Evolutionary conservation across 768 basidiomycete species (phyloP), one percentile per base, ranked within the genome.

Genomic region (Rubroboletus pulcherrimus): DNA sequence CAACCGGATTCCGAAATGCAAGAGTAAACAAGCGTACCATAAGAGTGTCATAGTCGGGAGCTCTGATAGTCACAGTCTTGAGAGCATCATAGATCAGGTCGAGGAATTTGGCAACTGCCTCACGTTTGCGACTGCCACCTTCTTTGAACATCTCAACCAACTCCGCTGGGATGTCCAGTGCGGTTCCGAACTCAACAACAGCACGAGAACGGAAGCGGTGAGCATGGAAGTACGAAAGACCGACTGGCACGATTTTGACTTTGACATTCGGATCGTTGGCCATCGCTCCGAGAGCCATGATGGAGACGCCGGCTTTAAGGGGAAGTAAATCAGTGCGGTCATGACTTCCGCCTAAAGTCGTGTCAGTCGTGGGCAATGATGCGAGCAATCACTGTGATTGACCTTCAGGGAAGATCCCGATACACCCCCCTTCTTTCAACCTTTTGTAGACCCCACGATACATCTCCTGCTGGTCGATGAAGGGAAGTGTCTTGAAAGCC

Each of bases 371-470:
- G 19, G 33, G 31, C 14, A 12, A 31, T 9, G 14, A 40, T 41
- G 15, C 8, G 26, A 57, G 26, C n/a, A 11, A 54, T 44, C 7
- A 45, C 39, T n/a, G 29, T 8, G 14, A 56, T 71, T 54, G 61
- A 92, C 95, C 96, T 86, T 98, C 97, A 38, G 97, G 97, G 68
- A 98, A 98, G 60, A 99, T 98, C 44, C 97, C 95, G 58, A 99
- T 95, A 60, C 87, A 86, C 14, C 93, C 93, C 9, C 92, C 92
- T 54, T 88, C 83, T 54, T 84, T 90, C 53, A 98, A 75, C 53
- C 84, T 82, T 66, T 92, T 80, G 71, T 97, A 99, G 5, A 98
- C 97, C 56, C 91, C 80, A 17, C 87, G 84, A 72, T 98, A 99
- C 87, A 97, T 98, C 50, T 91, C 84, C 58, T 89, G 84, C 68